Conservation (phyloP, 2,329 filamentous ascomycete genomes). For the Epichloe gansuensis region DNA sequence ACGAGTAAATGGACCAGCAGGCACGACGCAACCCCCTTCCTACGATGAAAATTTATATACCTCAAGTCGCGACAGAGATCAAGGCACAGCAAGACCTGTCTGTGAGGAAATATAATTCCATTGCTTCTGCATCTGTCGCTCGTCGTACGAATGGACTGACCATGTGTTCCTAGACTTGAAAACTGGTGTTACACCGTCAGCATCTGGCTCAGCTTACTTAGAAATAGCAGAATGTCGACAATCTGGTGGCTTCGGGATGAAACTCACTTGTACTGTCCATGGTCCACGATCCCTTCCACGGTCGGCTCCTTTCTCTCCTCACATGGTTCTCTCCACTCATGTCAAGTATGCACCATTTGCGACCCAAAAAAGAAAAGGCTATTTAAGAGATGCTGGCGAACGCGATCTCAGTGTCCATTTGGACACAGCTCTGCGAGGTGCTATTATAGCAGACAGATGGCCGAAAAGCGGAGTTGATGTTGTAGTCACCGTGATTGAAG, state of each 20-base stretch:
- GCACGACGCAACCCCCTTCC: constrained; percentile 61
- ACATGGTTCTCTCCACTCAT: constrained; percentile 81
- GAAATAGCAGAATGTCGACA: constrained; percentile 44
- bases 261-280: constrained; percentile 86
- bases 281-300: constrained; percentile 82
- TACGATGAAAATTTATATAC: constrained; percentile 42
- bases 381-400: constrained; percentile 74
- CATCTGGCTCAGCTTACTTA: constrained; percentile 83
- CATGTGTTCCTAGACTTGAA: constrained; percentile 54
- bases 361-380: constrained; percentile 66
- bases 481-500: constrained; percentile 83
- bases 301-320: constrained; percentile 82
- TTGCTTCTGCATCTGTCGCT: background rate
- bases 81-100: constrained; percentile 57
- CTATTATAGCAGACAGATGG: constrained; percentile 87
- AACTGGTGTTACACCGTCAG: constrained; percentile 83
- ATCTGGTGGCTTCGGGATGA: constrained; percentile 53
- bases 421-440: constrained; percentile 78
- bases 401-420: constrained; percentile 83
- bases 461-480: constrained; percentile 98
- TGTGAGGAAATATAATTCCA: constrained; percentile 11
- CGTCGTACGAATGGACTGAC: background rate
- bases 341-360: constrained; percentile 97
- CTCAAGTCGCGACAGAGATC: constrained; percentile 39
- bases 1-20: constrained; percentile 77